A percentile compares a stretch with the other conserved stretches of the same genome.
Conservation (phyloP, 192 early-diverging fungal genomes). For the Phycomyces blakesleeanus region DNA sequence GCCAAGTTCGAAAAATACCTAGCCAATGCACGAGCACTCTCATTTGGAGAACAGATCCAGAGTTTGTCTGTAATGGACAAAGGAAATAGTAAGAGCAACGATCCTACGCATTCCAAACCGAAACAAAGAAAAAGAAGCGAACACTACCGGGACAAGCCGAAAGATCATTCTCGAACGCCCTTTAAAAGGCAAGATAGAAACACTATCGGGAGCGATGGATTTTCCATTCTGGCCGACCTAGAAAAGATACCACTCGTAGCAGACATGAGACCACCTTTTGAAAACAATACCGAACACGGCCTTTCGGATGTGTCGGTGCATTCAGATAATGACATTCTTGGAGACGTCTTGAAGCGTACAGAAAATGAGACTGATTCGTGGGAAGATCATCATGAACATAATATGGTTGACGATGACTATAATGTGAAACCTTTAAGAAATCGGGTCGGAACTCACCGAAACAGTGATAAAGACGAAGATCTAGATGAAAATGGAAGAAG, state of each 20-base stretch:
- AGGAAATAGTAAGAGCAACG: background rate
- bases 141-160: background rate
- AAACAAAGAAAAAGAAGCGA: background rate
- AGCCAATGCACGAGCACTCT: background rate
- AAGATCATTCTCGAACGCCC: background rate
- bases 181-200: background rate
- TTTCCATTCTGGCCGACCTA: background rate
- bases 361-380: background rate
- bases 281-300: background rate
- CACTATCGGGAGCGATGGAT: background rate
- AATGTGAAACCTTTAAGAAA: constrained; percentile 10
- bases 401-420: constrained; percentile 7
- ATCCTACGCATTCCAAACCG: background rate
- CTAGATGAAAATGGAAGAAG: background rate
- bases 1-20: background rate
- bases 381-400: background rate
- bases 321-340: constrained; percentile 5
- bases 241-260: background rate
- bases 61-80: background rate
- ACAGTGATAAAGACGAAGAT: background rate
- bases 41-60: background rate
- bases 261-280: background rate
- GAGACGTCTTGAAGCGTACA: background rate
- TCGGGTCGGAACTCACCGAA: background rate
- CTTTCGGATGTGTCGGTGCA: background rate